A percentile compares a stretch with the other conserved stretches of the same genome.
Conservation (phyloP, 225 moss, liverwort and hornwort species). For the Antitrichia curtipendula region DNA sequence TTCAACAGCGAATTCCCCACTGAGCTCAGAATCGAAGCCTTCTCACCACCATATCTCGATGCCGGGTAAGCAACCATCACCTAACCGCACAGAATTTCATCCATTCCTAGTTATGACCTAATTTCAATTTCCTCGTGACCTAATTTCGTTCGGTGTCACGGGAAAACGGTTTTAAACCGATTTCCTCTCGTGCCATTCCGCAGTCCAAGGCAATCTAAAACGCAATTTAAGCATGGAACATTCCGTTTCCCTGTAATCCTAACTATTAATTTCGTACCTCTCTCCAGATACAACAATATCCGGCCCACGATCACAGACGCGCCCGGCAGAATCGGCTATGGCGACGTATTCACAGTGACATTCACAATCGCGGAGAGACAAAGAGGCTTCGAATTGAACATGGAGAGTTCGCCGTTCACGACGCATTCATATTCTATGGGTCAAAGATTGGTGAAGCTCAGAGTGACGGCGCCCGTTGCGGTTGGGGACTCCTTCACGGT, state of each 20-base stretch:
- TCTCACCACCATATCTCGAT: constrained; percentile 34
- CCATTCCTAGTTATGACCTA: not conserved
- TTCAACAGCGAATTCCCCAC: constrained; percentile 18
- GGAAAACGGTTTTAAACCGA: not conserved
- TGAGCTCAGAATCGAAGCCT: constrained; percentile 41
- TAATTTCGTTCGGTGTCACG: not conserved
- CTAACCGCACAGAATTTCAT: no score
- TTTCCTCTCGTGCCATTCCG: not conserved
- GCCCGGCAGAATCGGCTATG: constrained; percentile 13
- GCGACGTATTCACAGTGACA: constrained; percentile 12
- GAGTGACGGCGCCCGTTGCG: constrained; percentile 16
- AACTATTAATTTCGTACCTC: not conserved
- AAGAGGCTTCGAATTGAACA: constrained; percentile 20
- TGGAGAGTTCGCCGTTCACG: constrained; percentile 56
- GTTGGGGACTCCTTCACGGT: constrained; percentile 11
- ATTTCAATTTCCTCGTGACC: not conserved
- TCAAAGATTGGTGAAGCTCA: constrained; percentile 49
- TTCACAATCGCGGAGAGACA: not conserved
- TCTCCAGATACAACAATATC: constrained; percentile 4
- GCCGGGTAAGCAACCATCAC: constrained; percentile 4
- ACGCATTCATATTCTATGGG: constrained; percentile 84
- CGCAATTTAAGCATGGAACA: not conserved
- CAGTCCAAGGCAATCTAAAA: not conserved
- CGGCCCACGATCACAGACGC: constrained; percentile 21
- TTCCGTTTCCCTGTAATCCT: not conserved